A percentile compares a stretch with the other conserved stretches of the same genome.
Conservation (phyloP, 2,329 filamentous ascomycete genomes). For the Zarea fungicola region DNA sequence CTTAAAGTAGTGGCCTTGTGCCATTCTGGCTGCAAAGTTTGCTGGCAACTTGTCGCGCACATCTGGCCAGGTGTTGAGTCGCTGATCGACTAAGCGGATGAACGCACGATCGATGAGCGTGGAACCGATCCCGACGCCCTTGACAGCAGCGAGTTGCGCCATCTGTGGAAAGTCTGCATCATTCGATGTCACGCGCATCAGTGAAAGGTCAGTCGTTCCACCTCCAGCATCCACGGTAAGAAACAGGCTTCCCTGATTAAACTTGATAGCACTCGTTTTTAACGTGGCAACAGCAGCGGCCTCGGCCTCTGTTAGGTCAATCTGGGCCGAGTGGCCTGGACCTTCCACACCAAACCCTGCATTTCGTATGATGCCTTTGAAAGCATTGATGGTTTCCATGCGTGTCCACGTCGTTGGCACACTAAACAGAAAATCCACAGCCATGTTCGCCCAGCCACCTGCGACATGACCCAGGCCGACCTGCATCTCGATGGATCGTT, state of each 20-base stretch:
- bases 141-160: slow-evolving; percentile 33
- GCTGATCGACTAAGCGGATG: slow-evolving; percentile 31
- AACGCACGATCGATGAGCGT: slow-evolving; percentile 42
- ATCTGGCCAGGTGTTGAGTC: slow-evolving; percentile 32
- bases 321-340: slow-evolving; percentile 30
- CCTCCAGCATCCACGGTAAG: slow-evolving; percentile 41
- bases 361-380: slow-evolving; percentile 40
- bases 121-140: slow-evolving; percentile 41
- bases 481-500: slow-evolving; percentile 37
- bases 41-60: slow-evolving; percentile 29
- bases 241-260: slow-evolving; percentile 35
- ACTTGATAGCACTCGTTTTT: slow-evolving; percentile 35
- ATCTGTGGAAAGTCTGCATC: slow-evolving; percentile 24
- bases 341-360: slow-evolving; percentile 46
- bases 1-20: slow-evolving; percentile 33
- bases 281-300: slow-evolving; percentile 43
- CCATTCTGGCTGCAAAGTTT: slow-evolving; percentile 32
- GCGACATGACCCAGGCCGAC: slow-evolving; percentile 29
- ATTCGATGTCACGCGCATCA: slow-evolving; percentile 35
- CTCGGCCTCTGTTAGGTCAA: slow-evolving; percentile 45
- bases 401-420: slow-evolving; percentile 53
- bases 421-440: slow-evolving; percentile 50
- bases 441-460: slow-evolving; percentile 38
- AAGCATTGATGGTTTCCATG: slow-evolving; percentile 44
- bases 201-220: slow-evolving; percentile 41